These are phyloP conservation scores for Neurospora sp. DNA, from an alignment of 495 filamentous ascomycete species.

Conservation along the genomic window DNA sequence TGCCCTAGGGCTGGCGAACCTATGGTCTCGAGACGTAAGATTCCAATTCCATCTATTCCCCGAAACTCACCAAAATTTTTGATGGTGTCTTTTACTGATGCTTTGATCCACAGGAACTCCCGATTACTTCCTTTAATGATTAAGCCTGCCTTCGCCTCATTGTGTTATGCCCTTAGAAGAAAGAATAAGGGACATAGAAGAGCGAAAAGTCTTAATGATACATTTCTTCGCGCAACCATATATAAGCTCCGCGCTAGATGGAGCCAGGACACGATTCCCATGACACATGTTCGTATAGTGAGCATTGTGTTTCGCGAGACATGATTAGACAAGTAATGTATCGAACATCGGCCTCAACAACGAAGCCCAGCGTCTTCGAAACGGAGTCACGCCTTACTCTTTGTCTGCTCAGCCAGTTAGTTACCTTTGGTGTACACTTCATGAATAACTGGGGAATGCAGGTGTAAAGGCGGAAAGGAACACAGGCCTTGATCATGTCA, in stretches of 20 bases:
- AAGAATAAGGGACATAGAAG: background rate
- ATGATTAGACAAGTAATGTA: background rate
- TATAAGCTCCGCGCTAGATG: background rate
- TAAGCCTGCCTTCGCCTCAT: conserved; percentile 2
- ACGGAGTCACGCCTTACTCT: background rate
- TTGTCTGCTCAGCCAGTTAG: background rate
- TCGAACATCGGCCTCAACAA: background rate
- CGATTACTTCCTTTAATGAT: conserved; percentile 18
- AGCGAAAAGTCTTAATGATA: background rate
- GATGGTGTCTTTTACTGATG: background rate
- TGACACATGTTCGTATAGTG: background rate
- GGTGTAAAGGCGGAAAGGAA: background rate
- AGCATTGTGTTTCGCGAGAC: background rate
- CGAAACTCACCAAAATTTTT: background rate
- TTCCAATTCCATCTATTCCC: background rate
- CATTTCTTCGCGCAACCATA: background rate
- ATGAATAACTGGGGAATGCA: background rate
- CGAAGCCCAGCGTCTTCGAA: background rate
- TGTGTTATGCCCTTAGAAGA: background rate
- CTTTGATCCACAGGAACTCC: conserved; percentile 6
- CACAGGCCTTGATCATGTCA: background rate
- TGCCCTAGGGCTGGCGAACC: conserved; percentile 95
- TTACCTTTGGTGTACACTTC: background rate
- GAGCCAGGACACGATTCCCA: background rate
- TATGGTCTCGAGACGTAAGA: conserved; percentile 88